A percentile compares a stretch with the other conserved stretches of the same genome.
Conservation (phyloP, 352 stramenopile genomes). For the Phytophthora citrophthora region DNA sequence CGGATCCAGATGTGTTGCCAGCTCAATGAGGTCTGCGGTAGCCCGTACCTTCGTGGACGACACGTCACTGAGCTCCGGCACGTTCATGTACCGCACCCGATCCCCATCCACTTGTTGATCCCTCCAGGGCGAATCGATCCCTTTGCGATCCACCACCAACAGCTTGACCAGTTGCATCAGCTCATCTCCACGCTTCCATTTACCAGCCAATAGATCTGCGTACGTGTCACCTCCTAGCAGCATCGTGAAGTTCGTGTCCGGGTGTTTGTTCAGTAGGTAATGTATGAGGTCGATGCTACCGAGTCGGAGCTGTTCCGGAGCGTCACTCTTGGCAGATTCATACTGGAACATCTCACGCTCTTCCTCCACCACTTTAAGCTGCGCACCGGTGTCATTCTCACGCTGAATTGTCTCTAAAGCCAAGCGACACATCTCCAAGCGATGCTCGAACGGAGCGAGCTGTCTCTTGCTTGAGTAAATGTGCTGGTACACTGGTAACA, state of each 20-base stretch:
- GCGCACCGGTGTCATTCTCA: slow-evolving; percentile 15
- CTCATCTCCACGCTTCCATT: slow-evolving; percentile 88
- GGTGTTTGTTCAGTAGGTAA: slow-evolving; percentile 52
- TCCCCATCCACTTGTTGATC: slow-evolving; percentile 8
- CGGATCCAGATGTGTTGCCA: slow-evolving; percentile 53
- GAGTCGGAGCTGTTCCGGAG: slow-evolving; percentile 42
- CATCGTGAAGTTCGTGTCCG: slow-evolving; percentile 70
- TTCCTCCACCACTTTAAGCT: slow-evolving; percentile 59
- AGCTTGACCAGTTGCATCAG: slow-evolving; percentile 71
- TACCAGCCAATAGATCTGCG: slow-evolving; percentile 76
- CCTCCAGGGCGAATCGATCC: slow-evolving; percentile 51
- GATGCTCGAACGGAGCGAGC: slow-evolving; percentile 78
- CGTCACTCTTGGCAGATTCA: slow-evolving; percentile 28
- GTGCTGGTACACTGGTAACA: slow-evolving; percentile 91
- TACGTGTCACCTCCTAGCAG: slow-evolving; percentile 87
- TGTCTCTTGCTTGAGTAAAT: slow-evolving; percentile 85
- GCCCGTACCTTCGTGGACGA: slow-evolving; percentile 75
- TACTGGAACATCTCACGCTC: slow-evolving; percentile 78
- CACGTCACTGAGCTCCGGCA: slow-evolving; percentile 71
- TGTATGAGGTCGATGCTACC: slow-evolving; percentile 81
- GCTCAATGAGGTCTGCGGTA: slow-evolving; percentile 38
- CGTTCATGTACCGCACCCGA: slow-evolving; percentile 55
- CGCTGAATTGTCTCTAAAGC: slow-evolving; percentile 45
- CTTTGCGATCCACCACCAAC: slow-evolving; percentile 75
- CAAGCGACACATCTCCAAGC: slow-evolving; percentile 76